Percentiles rank a stretch among this genome's conserved stretches.
phyloP scores from a whole-genome alignment of 1,139 yeast species.

The Blastobotrys serpentis region DNA sequence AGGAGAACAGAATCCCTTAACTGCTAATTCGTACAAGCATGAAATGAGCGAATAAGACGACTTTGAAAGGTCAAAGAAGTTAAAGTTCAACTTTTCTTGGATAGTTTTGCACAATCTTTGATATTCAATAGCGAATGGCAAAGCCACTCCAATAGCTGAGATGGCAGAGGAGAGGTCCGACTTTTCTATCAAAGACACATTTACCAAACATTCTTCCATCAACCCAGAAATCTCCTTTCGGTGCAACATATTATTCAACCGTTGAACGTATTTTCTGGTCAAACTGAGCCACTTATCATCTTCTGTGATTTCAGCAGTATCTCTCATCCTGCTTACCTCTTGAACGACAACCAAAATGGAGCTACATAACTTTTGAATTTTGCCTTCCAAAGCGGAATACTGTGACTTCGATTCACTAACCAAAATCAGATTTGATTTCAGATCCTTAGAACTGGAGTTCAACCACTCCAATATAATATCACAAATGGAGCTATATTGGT shows the following conservation, averaged over 20 bases:
- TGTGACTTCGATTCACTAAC: background rate
- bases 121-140: slow-evolving; percentile 37
- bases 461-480: slow-evolving; percentile 14
- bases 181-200: slow-evolving; percentile 18
- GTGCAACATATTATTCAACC: slow-evolving; percentile 33
- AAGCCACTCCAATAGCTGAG: slow-evolving; percentile 1
- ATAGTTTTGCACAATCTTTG: slow-evolving; percentile 27
- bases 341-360: slow-evolving; percentile 70
- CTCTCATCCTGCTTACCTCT: slow-evolving; percentile 44
- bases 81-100: slow-evolving; percentile 19
- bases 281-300: slow-evolving; percentile 64
- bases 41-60: slow-evolving; percentile 62
- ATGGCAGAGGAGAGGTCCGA: slow-evolving; percentile 3
- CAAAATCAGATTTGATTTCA: background rate
- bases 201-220: slow-evolving; percentile 1
- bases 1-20: slow-evolving; percentile 94
- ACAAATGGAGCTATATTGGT: slow-evolving; percentile 9
- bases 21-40: slow-evolving; percentile 59
- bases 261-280: slow-evolving; percentile 39
- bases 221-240: background rate
- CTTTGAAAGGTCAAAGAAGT: slow-evolving; percentile 47
- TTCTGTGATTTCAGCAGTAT: slow-evolving; percentile 45
- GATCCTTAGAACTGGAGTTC: background rate
- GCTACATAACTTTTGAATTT: slow-evolving; percentile 46
- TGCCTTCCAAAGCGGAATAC: slow-evolving; percentile 41